A percentile compares a stretch with the other conserved stretches of the same genome.
Evolutionary conservation across 768 basidiomycete species (phyloP).

Genomic region (Mycena metata): DNA sequence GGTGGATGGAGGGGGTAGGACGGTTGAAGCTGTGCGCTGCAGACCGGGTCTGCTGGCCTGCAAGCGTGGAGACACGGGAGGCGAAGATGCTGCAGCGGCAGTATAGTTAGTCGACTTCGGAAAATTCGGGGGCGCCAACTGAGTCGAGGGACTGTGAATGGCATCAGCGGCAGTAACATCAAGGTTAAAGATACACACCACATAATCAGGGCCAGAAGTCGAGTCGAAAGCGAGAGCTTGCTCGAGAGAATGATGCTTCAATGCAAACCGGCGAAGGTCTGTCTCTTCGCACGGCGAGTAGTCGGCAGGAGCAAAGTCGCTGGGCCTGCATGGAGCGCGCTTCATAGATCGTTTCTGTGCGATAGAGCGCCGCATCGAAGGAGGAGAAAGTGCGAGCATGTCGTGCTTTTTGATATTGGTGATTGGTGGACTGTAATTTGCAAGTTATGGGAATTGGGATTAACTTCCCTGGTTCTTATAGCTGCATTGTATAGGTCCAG

Average conservation of each 20-base stretch:
- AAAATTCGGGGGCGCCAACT: background rate
- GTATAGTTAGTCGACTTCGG: background rate
- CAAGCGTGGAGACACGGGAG: background rate
- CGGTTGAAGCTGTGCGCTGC: no score
- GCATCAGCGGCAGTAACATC: background rate
- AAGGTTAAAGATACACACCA: background rate
- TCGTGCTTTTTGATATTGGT: background rate
- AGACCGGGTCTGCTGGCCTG: background rate
- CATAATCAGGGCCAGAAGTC: background rate
- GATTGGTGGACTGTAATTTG: no score
- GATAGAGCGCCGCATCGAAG: background rate
- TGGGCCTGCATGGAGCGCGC: background rate
- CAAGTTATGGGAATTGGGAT: no score
- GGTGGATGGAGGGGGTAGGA: background rate
- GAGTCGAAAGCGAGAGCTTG: background rate
- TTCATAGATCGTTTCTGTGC: background rate
- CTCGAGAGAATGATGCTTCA: conserved; percentile 4
- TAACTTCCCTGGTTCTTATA: no score
- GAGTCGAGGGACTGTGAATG: no score
- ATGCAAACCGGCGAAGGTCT: background rate
- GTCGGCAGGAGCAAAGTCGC: background rate
- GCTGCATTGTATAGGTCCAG: no score
- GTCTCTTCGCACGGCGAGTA: background rate
- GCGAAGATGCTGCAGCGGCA: background rate
- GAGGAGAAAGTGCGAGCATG: background rate